Base-by-base conservation (phyloP, 805 yeast species). In the Wickerhamomyces bisporus region DNA sequence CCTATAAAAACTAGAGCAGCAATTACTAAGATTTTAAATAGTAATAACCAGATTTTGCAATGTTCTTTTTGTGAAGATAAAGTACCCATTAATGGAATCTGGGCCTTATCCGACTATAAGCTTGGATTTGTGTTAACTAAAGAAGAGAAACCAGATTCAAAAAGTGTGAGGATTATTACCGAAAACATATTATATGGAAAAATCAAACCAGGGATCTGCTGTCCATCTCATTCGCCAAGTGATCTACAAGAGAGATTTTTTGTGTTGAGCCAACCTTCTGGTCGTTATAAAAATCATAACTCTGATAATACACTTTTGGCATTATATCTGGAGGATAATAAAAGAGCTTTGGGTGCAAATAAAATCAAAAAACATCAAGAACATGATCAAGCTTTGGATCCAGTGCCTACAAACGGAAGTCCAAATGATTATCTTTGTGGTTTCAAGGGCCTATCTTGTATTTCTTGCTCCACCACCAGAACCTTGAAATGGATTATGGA, bases 41-140 rank as follows among this genome's bases (percentile, higher is more conserved):
- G 66, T 35, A 52, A 45, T 16, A 47, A 58, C 24, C 43, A 42
- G 6, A 42, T 59, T 71, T 2, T 35, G 87, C 87, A 61, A 25
- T 86, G 80, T 57, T 64, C 73, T 1, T 26, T 20, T 20, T n/a
- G 36, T 30, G 30, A 79, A 79, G 0, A 82, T 87, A 36, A 37
- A 3, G 5, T 36, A 4, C 20, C 64, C 80, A 80, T 12, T 75
- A 72, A 40, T 71, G 70, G 38, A 53, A 65, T 6, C 53, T n/a
- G n/a, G n/a, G 63, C 0, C 64, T 11, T 10, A 12, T 15, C 30
- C 6, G 64, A n/a, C 67, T 62, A 47, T 56, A 58, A 39, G 43
- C 26, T 79, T 33, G 91, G 89, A 2, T 81, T 84, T 48, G 65
- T 62, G 32, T 26, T 48, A 3, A 11, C 7, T 2, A 32, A 36